These are phyloP conservation scores for Pseudopithomyces maydicus DNA, from an alignment of 2,329 filamentous ascomycete species.

Conservation along the genomic window DNA sequence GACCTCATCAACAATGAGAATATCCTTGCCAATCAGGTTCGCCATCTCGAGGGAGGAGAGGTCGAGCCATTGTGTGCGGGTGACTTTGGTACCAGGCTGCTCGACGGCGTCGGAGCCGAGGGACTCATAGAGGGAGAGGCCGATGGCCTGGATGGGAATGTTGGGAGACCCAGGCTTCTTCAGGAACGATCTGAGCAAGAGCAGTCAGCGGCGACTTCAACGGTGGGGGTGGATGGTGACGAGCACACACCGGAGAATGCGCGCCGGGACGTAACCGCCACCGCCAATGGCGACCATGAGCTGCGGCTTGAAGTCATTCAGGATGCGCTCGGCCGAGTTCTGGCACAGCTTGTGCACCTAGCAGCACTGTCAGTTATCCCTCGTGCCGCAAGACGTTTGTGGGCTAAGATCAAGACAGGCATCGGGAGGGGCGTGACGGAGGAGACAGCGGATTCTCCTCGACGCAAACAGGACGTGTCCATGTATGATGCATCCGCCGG, in stretches of 20 bases:
- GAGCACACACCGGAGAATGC: slow-evolving; percentile 75
- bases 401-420: slow-evolving; percentile 6
- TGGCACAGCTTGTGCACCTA: slow-evolving; percentile 98
- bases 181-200: slow-evolving; percentile 73
- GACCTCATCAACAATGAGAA: slow-evolving; percentile 93
- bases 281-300: slow-evolving; percentile 99
- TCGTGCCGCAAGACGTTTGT: background rate
- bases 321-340: slow-evolving; percentile 77
- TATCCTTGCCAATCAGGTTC: slow-evolving; percentile 87
- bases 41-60: slow-evolving; percentile 83
- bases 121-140: slow-evolving; percentile 93
- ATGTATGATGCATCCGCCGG: background rate
- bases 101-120: slow-evolving; percentile 73
- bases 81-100: slow-evolving; percentile 88
- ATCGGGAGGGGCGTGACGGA: background rate
- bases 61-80: slow-evolving; percentile 97
- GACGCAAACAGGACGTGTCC: background rate
- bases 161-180: slow-evolving; percentile 86
- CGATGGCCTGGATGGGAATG: slow-evolving; percentile 99
- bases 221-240: background rate
- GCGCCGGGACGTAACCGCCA: slow-evolving; percentile 94
- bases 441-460: background rate
- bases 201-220: slow-evolving; percentile 13
- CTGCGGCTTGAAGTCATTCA: slow-evolving; percentile 85
- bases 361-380: background rate